Conservation (phyloP, 2,329 filamentous ascomycete species). For the Penicillium rolfsii region DNA sequence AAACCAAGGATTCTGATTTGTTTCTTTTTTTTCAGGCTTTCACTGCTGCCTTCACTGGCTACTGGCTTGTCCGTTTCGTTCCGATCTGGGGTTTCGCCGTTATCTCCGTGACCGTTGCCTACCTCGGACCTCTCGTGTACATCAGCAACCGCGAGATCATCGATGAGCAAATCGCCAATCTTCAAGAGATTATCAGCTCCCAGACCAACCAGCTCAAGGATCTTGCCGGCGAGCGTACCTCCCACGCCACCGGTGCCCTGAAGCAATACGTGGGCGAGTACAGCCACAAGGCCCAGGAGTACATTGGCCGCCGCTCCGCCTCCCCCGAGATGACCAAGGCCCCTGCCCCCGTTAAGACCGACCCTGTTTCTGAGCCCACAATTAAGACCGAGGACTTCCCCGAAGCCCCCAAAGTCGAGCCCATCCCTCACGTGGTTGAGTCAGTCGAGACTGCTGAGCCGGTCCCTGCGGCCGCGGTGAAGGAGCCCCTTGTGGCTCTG, state of each 20-base stretch:
- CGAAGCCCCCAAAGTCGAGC: conserved; percentile 48
- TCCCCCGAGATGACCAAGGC: conserved; percentile 40
- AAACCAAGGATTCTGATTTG: not conserved
- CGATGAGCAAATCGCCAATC: conserved; percentile 61
- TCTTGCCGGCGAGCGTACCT: conserved; percentile 63
- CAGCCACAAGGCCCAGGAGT: conserved; percentile 62
- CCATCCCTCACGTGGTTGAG: conserved; percentile 31
- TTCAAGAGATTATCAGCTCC: conserved; percentile 57
- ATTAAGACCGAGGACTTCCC: conserved; percentile 55
- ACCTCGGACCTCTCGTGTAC: conserved; percentile 65
- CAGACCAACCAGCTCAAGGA: conserved; percentile 64
- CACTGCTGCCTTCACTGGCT: conserved; percentile 60
- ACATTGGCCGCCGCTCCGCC: conserved; percentile 49
- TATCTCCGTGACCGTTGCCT: conserved; percentile 59
- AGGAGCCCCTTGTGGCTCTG: conserved; percentile 41
- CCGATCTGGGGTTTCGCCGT: conserved; percentile 67
- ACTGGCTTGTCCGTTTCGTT: conserved; percentile 68
- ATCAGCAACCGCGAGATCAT: conserved; percentile 68
- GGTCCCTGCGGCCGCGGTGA: conserved; percentile 32
- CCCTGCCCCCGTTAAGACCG: conserved; percentile 22
- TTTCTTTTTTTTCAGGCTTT: conserved; percentile 54
- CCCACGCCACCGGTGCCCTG: conserved; percentile 60
- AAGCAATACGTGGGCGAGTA: conserved; percentile 64
- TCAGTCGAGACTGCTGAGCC: conserved; percentile 34
- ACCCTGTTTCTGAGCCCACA: conserved; percentile 12